Percentiles rank a stretch among this genome's conserved stretches.
These are phyloP conservation scores for Russula lepida DNA, from an alignment of 768 basidiomycete species.

Conservation along the genomic window DNA sequence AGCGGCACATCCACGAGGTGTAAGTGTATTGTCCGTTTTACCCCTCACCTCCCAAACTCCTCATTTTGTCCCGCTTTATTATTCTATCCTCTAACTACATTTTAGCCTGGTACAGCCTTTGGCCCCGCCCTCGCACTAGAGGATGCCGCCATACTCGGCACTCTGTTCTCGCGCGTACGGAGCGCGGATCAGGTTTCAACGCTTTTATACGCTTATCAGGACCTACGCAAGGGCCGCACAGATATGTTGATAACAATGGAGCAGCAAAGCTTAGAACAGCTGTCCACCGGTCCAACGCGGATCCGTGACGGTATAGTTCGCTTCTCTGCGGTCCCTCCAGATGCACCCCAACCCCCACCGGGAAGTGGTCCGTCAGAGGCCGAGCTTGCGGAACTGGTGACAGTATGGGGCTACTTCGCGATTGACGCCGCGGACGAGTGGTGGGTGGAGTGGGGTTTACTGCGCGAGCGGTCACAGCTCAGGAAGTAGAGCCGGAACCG, in stretches of 20 bases:
- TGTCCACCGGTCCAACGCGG: neutral
- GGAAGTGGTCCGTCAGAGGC: constrained; percentile 2
- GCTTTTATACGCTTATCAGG: constrained; percentile 25
- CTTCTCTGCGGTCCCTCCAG: neutral
- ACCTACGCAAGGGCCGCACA: constrained; percentile 23
- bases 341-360: neutral
- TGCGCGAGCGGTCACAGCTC: constrained; percentile 11
- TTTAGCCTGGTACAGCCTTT: constrained; percentile 32
- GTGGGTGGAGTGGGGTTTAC: constrained; percentile 20
- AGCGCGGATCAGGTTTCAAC: constrained; percentile 21
- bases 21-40: constrained; percentile 16
- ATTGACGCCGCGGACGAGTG: constrained; percentile 19
- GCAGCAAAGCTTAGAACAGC: neutral
- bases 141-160: constrained; percentile 27
- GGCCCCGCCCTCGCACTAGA: constrained; percentile 24
- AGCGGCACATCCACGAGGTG: constrained; percentile 27
- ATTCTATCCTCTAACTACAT: neutral
- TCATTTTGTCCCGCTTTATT: neutral
- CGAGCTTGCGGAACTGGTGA: constrained; percentile 11
- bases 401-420: constrained; percentile 18
- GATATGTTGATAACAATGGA: neutral
- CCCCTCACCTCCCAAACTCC: neutral
- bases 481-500: neutral
- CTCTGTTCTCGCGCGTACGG: constrained; percentile 25
- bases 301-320: constrained; percentile 12